phyloP scores from a whole-genome alignment of 192 early-diverging fungal genomes.

The Allomyces arbusculus region DNA sequence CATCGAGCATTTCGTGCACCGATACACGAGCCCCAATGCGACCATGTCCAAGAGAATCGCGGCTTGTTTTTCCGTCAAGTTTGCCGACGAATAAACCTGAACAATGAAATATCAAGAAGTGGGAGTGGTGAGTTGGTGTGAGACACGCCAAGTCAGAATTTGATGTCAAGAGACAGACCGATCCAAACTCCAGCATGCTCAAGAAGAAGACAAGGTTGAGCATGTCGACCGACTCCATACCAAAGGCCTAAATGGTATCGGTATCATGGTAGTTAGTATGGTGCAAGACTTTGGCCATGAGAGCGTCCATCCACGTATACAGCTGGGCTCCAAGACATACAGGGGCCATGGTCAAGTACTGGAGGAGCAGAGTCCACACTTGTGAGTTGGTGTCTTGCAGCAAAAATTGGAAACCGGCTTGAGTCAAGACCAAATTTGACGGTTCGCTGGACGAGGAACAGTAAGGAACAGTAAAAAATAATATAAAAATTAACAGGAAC shows the following conservation, averaged over 20 bases:
- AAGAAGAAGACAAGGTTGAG: slow-evolving; percentile 86
- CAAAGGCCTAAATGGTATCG: neutral
- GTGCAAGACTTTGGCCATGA: too few species aligned
- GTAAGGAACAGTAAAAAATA: neutral
- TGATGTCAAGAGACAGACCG: slow-evolving; percentile 15
- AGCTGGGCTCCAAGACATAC: too few species aligned
- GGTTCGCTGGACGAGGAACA: too few species aligned
- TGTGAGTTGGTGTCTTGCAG: slow-evolving; percentile 86
- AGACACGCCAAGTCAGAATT: too few species aligned
- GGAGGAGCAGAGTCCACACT: slow-evolving; percentile 85
- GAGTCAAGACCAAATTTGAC: slow-evolving; percentile 51
- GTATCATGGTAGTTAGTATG: too few species aligned
- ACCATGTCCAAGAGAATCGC: slow-evolving; percentile 71
- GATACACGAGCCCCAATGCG: slow-evolving; percentile 75
- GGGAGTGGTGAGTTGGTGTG: neutral
- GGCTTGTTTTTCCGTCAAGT: slow-evolving; percentile 63
- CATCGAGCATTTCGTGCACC: slow-evolving; percentile 45
- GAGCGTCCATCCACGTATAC: too few species aligned
- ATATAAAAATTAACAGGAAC: too few species aligned
- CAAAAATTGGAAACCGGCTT: slow-evolving; percentile 93
- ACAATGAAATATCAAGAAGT: too few species aligned
- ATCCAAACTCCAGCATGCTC: slow-evolving; percentile 69
- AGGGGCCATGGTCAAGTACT: slow-evolving; percentile 72
- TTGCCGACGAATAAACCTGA: slow-evolving; percentile 71
- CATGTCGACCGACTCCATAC: slow-evolving; percentile 85